Conservation (phyloP, 345 rosid genomes). For the Eucalyptus pumila region DNA sequence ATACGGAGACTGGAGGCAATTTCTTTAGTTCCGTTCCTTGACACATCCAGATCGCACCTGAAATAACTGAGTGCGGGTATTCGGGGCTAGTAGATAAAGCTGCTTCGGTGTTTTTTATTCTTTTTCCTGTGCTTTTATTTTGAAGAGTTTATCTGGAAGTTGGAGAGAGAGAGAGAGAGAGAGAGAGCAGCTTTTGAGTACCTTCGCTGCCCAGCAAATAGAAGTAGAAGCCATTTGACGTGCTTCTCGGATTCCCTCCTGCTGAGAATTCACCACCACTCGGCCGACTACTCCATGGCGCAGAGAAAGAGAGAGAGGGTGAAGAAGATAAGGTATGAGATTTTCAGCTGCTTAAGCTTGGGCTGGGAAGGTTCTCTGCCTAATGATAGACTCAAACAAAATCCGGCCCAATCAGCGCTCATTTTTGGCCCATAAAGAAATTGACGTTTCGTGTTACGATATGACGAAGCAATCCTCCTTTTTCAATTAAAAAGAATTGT, state of each 20-base stretch:
- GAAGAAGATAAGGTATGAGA: not conserved
- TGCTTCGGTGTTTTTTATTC: not conserved
- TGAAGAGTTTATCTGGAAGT: not conserved
- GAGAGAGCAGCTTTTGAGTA: not conserved
- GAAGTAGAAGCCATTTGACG: not conserved
- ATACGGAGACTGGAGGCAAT: not conserved
- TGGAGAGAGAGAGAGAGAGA: not conserved
- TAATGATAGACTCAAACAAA: not conserved
- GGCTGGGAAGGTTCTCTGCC: not conserved
- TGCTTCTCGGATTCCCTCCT: not conserved
- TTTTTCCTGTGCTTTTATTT: not conserved
- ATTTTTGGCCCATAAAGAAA: not conserved
- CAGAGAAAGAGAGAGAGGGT: not conserved
- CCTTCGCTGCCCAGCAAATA: not conserved
- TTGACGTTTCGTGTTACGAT: accelerated
- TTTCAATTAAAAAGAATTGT: not conserved
- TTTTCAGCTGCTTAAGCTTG: not conserved
- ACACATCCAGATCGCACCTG: not conserved
- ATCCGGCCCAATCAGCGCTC: not conserved
- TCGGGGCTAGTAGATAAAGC: not conserved
- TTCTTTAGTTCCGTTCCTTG: not conserved
- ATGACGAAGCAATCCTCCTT: not conserved
- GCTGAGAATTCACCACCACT: not conserved
- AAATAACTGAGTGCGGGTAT: not conserved
- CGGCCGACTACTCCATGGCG: not conserved